Percentiles rank a stretch among this genome's conserved stretches.
phyloP scores from a whole-genome alignment of 768 basidiomycete genomes.

The Polyporus arcularius region DNA sequence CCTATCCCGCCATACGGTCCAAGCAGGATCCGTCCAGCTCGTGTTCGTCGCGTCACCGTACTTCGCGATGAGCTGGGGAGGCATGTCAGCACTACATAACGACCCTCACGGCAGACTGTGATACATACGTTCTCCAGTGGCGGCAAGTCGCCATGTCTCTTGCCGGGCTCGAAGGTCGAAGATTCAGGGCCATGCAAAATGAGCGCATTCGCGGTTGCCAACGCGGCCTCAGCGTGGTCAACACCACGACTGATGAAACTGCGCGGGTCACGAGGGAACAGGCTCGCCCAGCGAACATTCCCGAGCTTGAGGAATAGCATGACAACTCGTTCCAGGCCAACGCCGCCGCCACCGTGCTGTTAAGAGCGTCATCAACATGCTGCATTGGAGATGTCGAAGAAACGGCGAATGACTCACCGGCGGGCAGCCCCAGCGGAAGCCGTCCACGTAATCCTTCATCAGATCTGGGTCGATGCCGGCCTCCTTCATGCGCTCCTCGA shows the following conservation, averaged over 20 bases:
- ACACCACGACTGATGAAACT: slow-evolving; percentile 49
- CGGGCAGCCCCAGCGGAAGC: slow-evolving; percentile 91
- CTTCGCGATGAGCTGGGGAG: slow-evolving; percentile 50
- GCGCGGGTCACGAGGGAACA: slow-evolving; percentile 98
- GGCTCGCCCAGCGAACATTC: slow-evolving; percentile 86
- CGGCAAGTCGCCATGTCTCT: slow-evolving; percentile 29
- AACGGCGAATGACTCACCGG: slow-evolving; percentile 41
- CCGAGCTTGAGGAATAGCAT: slow-evolving; percentile 97
- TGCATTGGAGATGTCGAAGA: not conserved
- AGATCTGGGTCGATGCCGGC: slow-evolving; percentile 86
- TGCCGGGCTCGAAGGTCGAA: slow-evolving; percentile 26
- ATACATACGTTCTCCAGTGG: slow-evolving; percentile 33
- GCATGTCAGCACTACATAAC: not conserved
- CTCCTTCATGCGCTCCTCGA: slow-evolving; percentile 81
- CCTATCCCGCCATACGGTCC: slow-evolving; percentile 51
- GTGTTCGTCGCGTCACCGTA: slow-evolving; percentile 72
- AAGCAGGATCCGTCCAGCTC: slow-evolving; percentile 64
- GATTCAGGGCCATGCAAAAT: slow-evolving; percentile 33
- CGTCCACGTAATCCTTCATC: slow-evolving; percentile 93
- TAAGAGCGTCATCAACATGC: not conserved
- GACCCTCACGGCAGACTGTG: not conserved
- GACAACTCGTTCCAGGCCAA: slow-evolving; percentile 90
- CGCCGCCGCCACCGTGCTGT: slow-evolving; percentile 90
- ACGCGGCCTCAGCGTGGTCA: slow-evolving; percentile 26
- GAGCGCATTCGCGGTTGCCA: slow-evolving; percentile 25